phyloP scores from a whole-genome alignment of 2,329 filamentous ascomycete genomes.

The Capronia epimyces region DNA sequence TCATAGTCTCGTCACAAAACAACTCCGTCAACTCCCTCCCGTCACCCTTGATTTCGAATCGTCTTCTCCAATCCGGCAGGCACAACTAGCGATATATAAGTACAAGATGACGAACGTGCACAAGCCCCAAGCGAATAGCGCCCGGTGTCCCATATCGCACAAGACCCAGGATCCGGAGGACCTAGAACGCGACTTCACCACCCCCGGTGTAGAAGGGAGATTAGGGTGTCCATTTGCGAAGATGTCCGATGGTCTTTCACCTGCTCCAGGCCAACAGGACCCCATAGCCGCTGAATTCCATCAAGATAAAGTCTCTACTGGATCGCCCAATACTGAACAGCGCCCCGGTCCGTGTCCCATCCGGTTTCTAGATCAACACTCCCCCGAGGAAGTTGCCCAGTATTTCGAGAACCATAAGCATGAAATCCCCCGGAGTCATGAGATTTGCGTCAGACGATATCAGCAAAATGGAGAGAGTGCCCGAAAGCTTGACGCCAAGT shows the following conservation, averaged over 20 bases:
- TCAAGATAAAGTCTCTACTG: conserved; percentile 44
- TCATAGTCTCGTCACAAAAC: conserved; percentile 14
- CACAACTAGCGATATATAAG: conserved; percentile 8
- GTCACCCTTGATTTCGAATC: conserved; percentile 41
- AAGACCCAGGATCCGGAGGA: conserved; percentile 33
- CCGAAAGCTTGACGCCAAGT: conserved; percentile 85
- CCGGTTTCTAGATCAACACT: conserved; percentile 84
- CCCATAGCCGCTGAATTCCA: conserved; percentile 47
- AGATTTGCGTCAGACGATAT: conserved; percentile 84
- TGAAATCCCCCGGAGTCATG: conserved; percentile 86
- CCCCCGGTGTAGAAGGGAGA: conserved; percentile 71
- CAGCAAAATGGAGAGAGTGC: conserved; percentile 82
- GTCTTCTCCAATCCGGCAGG: conserved; percentile 7
- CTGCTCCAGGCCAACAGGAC: conserved; percentile 41
- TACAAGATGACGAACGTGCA: conserved; percentile 18
- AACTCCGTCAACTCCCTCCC: conserved; percentile 38
- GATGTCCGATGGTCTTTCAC: conserved; percentile 38
- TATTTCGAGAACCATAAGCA: conserved; percentile 96
- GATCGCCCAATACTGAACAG: conserved; percentile 45
- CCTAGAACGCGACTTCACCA: conserved; percentile 86
- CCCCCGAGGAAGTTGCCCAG: conserved; percentile 83
- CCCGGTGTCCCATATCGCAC: conserved; percentile 28
- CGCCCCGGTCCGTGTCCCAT: conserved; percentile 75
- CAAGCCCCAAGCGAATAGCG: neutral
- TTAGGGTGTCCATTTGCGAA: conserved; percentile 75